A percentile compares a stretch with the other conserved stretches of the same genome.
Conservation (phyloP, 1,284 basidiomycete species). For the Taiwanofungus camphoratus region DNA sequence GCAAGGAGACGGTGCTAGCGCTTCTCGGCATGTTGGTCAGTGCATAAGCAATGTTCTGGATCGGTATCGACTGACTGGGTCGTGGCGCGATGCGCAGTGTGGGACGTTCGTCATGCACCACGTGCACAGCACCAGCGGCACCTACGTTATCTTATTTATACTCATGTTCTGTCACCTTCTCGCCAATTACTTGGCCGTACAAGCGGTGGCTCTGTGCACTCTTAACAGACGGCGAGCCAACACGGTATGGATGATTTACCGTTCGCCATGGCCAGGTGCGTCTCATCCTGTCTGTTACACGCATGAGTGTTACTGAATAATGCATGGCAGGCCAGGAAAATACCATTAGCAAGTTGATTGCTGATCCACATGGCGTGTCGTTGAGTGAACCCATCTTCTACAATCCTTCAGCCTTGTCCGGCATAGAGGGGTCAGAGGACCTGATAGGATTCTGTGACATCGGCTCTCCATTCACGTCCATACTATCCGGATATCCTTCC, state of each 20-base stretch:
- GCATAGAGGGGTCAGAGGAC: background rate
- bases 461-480: background rate
- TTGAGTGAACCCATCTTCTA: background rate
- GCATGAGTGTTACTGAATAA: background rate
- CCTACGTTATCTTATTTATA: constrained; percentile 44
- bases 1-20: constrained; percentile 64
- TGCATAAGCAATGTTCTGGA: background rate
- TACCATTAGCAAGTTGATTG: background rate
- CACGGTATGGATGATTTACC: constrained; percentile 42
- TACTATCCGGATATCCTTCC: background rate
- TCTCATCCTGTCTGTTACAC: constrained; percentile 1
- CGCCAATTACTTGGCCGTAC: constrained; percentile 57
- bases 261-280: constrained; percentile 5
- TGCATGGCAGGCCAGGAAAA: background rate
- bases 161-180: constrained; percentile 49
- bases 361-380: background rate
- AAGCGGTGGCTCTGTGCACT: constrained; percentile 46
- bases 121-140: constrained; percentile 41
- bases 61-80: too few species aligned
- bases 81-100: too few species aligned
- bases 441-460: background rate
- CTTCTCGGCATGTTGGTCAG: constrained; percentile 62
- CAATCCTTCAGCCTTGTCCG: background rate
- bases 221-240: constrained; percentile 55
- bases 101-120: constrained; percentile 54